Conservation (phyloP, 2,329 filamentous ascomycete genomes). For the Fusarium sp. region DNA sequence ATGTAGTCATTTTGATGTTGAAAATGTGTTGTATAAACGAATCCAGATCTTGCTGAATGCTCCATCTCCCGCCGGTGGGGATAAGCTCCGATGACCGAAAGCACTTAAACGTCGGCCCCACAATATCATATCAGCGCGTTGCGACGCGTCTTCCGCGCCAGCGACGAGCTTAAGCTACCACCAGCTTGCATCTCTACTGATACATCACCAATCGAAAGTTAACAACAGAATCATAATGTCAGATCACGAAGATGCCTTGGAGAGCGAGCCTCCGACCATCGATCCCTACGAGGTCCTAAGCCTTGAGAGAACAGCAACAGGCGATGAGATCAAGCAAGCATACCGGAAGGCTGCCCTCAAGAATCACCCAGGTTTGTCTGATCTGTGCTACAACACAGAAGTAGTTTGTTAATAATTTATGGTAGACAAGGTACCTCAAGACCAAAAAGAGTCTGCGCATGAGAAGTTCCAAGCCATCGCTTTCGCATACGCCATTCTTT, state of each 20-base stretch:
- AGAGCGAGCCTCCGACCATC: constrained; percentile 70
- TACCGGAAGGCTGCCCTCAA: constrained; percentile 92
- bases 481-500: constrained; percentile 93
- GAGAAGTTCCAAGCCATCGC: constrained; percentile 89
- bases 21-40: background rate
- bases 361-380: constrained; percentile 79
- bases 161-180: background rate
- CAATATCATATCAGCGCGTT: constrained; percentile 34
- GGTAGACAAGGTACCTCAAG: constrained; percentile 78
- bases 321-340: constrained; percentile 85
- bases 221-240: constrained; percentile 54
- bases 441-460: constrained; percentile 78
- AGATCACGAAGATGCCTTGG: constrained; percentile 63
- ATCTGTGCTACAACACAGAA: background rate
- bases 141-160: constrained; percentile 35
- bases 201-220: constrained; percentile 22
- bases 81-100: constrained; percentile 40
- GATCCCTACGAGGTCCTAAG: constrained; percentile 85
- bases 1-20: constrained; percentile 38
- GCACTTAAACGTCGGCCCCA: constrained; percentile 43
- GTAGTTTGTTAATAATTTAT: constrained; percentile 25
- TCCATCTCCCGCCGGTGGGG: constrained; percentile 25
- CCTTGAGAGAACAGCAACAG: constrained; percentile 76
- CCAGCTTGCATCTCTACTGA: background rate
- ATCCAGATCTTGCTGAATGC: background rate